phyloP scores from a whole-genome alignment of 1,139 yeast genomes.

The Hanseniaspora sp. region DNA sequence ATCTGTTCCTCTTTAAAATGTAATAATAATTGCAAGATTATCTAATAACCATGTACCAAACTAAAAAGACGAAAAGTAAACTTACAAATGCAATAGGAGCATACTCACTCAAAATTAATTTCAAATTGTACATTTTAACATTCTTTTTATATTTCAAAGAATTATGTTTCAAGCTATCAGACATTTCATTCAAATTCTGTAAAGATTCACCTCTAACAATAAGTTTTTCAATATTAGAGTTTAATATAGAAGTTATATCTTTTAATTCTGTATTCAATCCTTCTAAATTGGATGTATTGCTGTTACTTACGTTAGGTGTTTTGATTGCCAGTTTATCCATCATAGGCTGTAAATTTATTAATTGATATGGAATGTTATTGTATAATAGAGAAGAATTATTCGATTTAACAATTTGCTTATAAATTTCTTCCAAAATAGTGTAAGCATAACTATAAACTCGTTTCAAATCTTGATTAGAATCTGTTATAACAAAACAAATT shows the following conservation, averaged over 20 bases:
- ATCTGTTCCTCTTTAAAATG: background rate
- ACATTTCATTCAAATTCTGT: conserved; percentile 84
- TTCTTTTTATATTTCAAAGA: conserved; percentile 79
- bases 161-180: conserved; percentile 67
- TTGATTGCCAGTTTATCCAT: conserved; percentile 14
- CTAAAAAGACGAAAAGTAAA: conserved; percentile 59
- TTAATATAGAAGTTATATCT: conserved; percentile 91
- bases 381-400: conserved; percentile 7
- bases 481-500: conserved; percentile 9
- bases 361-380: conserved; percentile 10
- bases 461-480: conserved; percentile 7
- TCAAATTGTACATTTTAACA: conserved; percentile 83
- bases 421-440: conserved; percentile 9
- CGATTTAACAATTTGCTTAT: background rate
- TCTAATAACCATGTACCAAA: conserved; percentile 71
- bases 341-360: conserved; percentile 11
- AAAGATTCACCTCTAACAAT: conserved; percentile 89
- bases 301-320: conserved; percentile 9
- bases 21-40: conserved; percentile 12
- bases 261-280: conserved; percentile 75
- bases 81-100: conserved; percentile 72
- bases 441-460: conserved; percentile 8
- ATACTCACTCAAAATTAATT: conserved; percentile 77
- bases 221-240: conserved; percentile 88
- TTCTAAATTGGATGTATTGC: conserved; percentile 46